Base-by-base conservation (phyloP, 2,329 filamentous ascomycete species). In the Fusarium tjaetaba region DNA sequence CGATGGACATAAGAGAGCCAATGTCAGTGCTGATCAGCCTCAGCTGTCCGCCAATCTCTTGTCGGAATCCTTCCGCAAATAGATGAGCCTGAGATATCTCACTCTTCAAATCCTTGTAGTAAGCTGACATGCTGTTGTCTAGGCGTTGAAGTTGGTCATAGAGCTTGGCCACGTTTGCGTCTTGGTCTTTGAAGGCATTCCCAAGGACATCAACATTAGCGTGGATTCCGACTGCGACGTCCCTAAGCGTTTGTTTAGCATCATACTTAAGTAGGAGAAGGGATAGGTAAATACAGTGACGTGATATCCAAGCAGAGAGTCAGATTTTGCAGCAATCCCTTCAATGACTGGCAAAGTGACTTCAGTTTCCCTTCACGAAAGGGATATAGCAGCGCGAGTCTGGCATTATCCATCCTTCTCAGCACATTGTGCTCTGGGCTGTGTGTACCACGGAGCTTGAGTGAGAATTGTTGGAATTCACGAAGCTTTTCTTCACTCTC, bases 251-350 rank as follows among this genome's bases (percentile, higher is more conserved):
- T 16, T 11, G 0, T 1, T 48, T 15, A 48, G 45, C 13, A 2
- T 5, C 0, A 3, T 11, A 15, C 4, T 11, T 22, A 0, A 22
- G 4, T 3, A 11, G 3, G 0, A 5, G 13, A 28, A 28, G 8
- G 18, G 6, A 4, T 3, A 0, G 3, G 13, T 2, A 15, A 3
- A 48, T 30, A 48, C 45, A 48, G 4, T 11, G 45, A 1, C 0
- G 26, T 48, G 0, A 28, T 30, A 11, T 11, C 3, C 14, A 48
- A 2, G 5, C 26, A 0, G 2, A 48, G 20, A 16, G 4, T 22
- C 4, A 48, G 6, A 16, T 11, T 15, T 8, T 48, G 45, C 4
- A 48, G 45, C 45, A 30, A 5, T 2, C 26, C 45, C 9, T 11
- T 48, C 0, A 48, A 22, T 5, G 45, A 0, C 9, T 30, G 9